Evolutionary conservation across 1,284 basidiomycete genomes (phyloP).

Genomic region (Cystobasidium sp.): DNA sequence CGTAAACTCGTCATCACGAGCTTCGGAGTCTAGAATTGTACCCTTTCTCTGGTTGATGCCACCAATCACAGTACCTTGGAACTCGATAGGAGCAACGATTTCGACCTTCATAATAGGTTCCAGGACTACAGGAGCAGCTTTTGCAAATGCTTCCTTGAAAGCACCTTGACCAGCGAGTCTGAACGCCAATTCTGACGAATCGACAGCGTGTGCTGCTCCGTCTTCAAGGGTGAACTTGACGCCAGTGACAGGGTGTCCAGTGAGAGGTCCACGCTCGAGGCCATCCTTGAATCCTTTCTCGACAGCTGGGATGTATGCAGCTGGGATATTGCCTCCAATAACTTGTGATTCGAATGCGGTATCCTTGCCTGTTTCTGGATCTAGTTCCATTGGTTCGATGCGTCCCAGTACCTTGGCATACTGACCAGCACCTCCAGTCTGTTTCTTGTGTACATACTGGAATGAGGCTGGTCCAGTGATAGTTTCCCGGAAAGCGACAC

Average conservation of each 20-base stretch:
- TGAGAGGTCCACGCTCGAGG: constrained; percentile 85
- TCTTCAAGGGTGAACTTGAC: constrained; percentile 89
- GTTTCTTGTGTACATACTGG: constrained; percentile 96
- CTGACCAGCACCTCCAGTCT: constrained; percentile 95
- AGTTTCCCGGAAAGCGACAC: constrained; percentile 96
- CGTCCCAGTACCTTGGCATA: constrained; percentile 90
- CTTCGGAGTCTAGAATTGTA: constrained; percentile 93
- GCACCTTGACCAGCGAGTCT: constrained; percentile 86
- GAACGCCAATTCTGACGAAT: constrained; percentile 97
- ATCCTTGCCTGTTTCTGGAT: constrained; percentile 81
- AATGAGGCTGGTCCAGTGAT: constrained; percentile 82
- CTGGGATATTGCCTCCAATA: constrained; percentile 90
- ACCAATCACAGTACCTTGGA: constrained; percentile 95
- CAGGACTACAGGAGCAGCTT: constrained; percentile 78
- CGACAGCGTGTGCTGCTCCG: constrained; percentile 90
- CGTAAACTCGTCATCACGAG: constrained; percentile 96
- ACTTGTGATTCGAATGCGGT: constrained; percentile 85
- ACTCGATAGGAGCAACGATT: constrained; percentile 92
- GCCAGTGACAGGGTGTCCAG: constrained; percentile 86
- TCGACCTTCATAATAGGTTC: constrained; percentile 99
- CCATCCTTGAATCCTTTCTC: constrained; percentile 98
- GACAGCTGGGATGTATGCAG: constrained; percentile 89
- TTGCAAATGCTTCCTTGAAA: constrained; percentile 86
- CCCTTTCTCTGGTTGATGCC: constrained; percentile 91
- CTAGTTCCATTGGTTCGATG: constrained; percentile 87